A percentile compares a stretch with the other conserved stretches of the same genome.
Evolutionary conservation across 73 alveolate genomes (phyloP).

Genomic region (Urostyla sp.): DNA sequence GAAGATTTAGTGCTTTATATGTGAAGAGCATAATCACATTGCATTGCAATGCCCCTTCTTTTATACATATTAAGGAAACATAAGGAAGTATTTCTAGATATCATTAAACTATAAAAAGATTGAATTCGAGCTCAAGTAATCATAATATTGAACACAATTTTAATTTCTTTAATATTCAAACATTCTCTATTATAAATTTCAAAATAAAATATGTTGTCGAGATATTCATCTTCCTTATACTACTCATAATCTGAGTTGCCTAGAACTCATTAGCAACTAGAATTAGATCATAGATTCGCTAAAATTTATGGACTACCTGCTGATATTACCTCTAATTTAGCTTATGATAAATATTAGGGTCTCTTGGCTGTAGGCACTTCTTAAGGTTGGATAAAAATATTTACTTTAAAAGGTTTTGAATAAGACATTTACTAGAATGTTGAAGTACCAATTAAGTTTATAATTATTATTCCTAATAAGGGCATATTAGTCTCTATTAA

Average conservation of each 20-base stretch:
- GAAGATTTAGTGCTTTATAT: conserved; percentile 76
- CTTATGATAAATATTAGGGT: conserved; percentile 36
- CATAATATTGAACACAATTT: not conserved
- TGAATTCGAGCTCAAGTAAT: not conserved
- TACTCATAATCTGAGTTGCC: not conserved
- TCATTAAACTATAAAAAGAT: conserved; percentile 16
- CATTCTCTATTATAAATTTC: too few species aligned
- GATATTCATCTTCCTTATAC: not conserved
- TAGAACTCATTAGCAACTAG: not conserved
- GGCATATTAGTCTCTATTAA: conserved; percentile 15
- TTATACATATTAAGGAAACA: conserved; percentile 57
- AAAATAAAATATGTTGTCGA: conserved; percentile 14
- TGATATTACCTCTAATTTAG: conserved; percentile 17
- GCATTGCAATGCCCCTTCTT: conserved; percentile 64
- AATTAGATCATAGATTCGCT: not conserved
- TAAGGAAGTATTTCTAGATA: conserved; percentile 51
- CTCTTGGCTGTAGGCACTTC: conserved; percentile 33
- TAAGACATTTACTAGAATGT: conserved; percentile 29
- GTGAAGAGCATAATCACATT: conserved; percentile 78
- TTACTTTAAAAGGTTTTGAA: conserved; percentile 31
- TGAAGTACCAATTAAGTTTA: not conserved
- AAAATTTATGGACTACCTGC: conserved; percentile 23
- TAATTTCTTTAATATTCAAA: too few species aligned
- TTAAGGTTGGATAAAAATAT: conserved; percentile 7
- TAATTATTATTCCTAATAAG: conserved; percentile 11